These are phyloP conservation scores for Austroboletus eburneus DNA, from an alignment of 768 basidiomycete species.

Conservation along the genomic window DNA sequence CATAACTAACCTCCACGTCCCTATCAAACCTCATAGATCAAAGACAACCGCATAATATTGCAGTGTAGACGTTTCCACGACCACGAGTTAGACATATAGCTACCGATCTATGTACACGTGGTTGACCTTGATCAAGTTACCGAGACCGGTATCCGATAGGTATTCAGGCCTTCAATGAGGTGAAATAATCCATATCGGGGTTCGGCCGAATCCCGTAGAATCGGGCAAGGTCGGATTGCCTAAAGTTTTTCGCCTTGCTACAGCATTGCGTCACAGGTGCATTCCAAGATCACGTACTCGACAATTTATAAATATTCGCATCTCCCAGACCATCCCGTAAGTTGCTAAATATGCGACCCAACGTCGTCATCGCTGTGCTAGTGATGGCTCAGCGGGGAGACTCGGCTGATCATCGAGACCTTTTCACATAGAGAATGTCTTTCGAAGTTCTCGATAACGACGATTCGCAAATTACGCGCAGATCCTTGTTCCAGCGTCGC, in stretches of 20 bases:
- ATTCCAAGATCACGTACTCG: neutral
- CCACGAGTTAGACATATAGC: too few species aligned
- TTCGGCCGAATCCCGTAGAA: conserved; percentile 8
- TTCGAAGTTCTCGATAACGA: too few species aligned
- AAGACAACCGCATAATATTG: too few species aligned
- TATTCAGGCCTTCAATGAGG: neutral
- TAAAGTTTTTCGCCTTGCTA: neutral
- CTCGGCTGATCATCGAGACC: neutral
- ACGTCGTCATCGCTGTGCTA: neutral
- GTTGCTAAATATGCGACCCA: too few species aligned
- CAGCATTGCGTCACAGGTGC: neutral
- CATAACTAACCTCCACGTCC: neutral
- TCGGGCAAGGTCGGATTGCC: neutral
- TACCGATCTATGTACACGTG: too few species aligned
- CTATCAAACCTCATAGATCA: too few species aligned
- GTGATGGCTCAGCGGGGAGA: neutral
- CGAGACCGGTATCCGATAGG: neutral
- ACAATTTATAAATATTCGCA: neutral
- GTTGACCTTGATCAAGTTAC: too few species aligned
- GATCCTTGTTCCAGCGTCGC: too few species aligned
- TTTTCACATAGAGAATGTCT: too few species aligned
- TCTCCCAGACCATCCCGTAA: neutral
- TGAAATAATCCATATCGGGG: neutral
- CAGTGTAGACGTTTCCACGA: too few species aligned
- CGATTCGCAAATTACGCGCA: neutral